These are phyloP conservation scores for Zanthoxylum bungeanum DNA, from an alignment of 345 rosid species.

Conservation along the genomic window DNA sequence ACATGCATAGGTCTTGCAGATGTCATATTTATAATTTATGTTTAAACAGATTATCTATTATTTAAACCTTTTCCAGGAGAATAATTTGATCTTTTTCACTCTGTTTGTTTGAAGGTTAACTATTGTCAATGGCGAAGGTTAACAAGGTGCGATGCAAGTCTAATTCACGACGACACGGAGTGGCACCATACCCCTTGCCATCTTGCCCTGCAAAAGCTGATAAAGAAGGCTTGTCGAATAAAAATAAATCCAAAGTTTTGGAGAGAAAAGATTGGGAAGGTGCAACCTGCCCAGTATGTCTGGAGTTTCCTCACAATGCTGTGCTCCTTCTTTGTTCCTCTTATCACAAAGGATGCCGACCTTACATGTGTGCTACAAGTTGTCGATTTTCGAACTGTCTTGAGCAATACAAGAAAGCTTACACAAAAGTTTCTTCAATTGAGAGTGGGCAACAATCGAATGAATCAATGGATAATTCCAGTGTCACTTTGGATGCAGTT, in stretches of 20 bases:
- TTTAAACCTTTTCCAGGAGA: not conserved
- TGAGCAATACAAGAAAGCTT: conserved; percentile 80
- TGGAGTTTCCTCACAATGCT: conserved; percentile 87
- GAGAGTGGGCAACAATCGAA: conserved; percentile 26
- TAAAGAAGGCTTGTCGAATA: conserved; percentile 26
- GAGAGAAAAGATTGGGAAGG: conserved; percentile 68
- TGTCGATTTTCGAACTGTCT: conserved; percentile 79
- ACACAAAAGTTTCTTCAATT: conserved; percentile 39
- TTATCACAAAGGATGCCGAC: conserved; percentile 81
- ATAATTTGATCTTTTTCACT: conserved; percentile 5
- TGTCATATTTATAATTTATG: not conserved
- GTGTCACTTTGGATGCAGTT: conserved; percentile 19
- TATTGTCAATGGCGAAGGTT: conserved; percentile 51
- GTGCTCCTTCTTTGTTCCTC: conserved; percentile 84
- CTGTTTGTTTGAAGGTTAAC: conserved; percentile 18
- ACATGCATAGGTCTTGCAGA: not conserved
- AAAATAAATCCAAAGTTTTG: conserved; percentile 28
- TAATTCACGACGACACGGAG: conserved; percentile 18
- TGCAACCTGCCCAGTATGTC: conserved; percentile 67
- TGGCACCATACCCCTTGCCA: conserved; percentile 32
- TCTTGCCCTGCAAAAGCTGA: conserved; percentile 37
- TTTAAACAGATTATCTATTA: not conserved
- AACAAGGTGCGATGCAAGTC: conserved; percentile 34
- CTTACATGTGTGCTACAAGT: conserved; percentile 93
- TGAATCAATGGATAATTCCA: conserved; percentile 20